A percentile compares a stretch with the other conserved stretches of the same genome.
These are phyloP conservation scores for Hibiscus syriacus DNA, from an alignment of 345 rosid species.

Conservation along the genomic window DNA sequence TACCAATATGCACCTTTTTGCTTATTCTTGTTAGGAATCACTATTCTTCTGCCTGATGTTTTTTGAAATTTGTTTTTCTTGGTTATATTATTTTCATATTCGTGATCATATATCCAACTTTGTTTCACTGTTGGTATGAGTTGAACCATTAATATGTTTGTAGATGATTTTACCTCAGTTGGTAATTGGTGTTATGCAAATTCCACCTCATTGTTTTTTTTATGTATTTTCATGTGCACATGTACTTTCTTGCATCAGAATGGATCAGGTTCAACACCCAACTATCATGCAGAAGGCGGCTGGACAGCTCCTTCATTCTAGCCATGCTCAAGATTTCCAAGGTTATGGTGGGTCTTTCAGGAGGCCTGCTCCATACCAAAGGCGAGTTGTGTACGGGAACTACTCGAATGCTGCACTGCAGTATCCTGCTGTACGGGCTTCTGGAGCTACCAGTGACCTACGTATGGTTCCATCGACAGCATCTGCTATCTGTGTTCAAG, in stretches of 20 bases:
- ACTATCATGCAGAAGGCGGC: slow-evolving; percentile 57
- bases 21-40: not conserved
- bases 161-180: not conserved
- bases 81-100: not conserved
- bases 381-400: slow-evolving; percentile 47
- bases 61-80: not conserved
- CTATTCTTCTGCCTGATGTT: not conserved
- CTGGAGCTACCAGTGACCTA: slow-evolving; percentile 23
- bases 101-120: not conserved
- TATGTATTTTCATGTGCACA: not conserved
- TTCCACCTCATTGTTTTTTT: not conserved
- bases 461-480: slow-evolving; percentile 33
- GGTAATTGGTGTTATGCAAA: not conserved
- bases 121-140: not conserved
- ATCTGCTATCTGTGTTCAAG: slow-evolving; percentile 46
- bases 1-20: not conserved
- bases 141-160: not conserved
- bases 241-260: slow-evolving; percentile 22
- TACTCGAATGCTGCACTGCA: slow-evolving; percentile 61
- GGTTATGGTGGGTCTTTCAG: slow-evolving; percentile 36
- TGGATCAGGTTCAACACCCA: slow-evolving; percentile 80
- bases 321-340: slow-evolving; percentile 35
- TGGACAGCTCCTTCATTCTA: slow-evolving; percentile 48
- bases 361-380: slow-evolving; percentile 44
- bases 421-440: slow-evolving; percentile 27